Percentiles rank a stretch among this genome's conserved stretches.
phyloP scores from a whole-genome alignment of 2,329 filamentous ascomycete genomes.

The Tolypocladium ovalisporum region DNA sequence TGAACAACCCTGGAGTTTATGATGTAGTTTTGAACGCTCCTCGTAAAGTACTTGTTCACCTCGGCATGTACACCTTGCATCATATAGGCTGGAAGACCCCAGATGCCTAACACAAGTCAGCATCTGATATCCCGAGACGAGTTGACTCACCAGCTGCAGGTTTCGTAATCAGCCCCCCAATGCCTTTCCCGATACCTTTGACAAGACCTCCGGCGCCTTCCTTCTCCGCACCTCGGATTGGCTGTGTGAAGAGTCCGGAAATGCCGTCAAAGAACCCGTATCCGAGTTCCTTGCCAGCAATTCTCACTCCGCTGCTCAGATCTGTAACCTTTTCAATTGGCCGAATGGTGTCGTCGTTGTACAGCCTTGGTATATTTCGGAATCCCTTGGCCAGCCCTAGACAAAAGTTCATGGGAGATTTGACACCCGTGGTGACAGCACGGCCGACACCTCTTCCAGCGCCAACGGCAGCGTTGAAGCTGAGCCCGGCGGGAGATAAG shows the following conservation, averaged over 20 bases:
- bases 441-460: conserved; percentile 58
- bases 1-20: conserved; percentile 66
- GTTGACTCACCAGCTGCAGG: conserved; percentile 59
- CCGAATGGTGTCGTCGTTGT: conserved; percentile 73
- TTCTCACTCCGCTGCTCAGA: conserved; percentile 61
- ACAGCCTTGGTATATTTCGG: conserved; percentile 75
- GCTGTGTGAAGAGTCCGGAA: conserved; percentile 70
- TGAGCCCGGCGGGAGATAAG: conserved; percentile 10
- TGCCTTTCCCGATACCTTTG: conserved; percentile 73
- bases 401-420: conserved; percentile 76
- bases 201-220: conserved; percentile 49
- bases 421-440: conserved; percentile 66
- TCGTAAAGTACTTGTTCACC: conserved; percentile 58
- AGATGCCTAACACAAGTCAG: conserved; percentile 34
- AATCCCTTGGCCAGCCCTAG: conserved; percentile 76
- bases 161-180: conserved; percentile 73
- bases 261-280: conserved; percentile 74
- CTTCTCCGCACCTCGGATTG: conserved; percentile 46
- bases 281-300: conserved; percentile 69
- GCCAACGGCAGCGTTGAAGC: conserved; percentile 49
- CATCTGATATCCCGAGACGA: not conserved
- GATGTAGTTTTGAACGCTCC: conserved; percentile 68
- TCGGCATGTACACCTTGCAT: conserved; percentile 77
- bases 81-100: conserved; percentile 67
- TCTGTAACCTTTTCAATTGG: conserved; percentile 71